Evolutionary conservation across 768 basidiomycete species (phyloP), one percentile per base, ranked within the genome.

Genomic region (Boletus rufocinnamomeus): DNA sequence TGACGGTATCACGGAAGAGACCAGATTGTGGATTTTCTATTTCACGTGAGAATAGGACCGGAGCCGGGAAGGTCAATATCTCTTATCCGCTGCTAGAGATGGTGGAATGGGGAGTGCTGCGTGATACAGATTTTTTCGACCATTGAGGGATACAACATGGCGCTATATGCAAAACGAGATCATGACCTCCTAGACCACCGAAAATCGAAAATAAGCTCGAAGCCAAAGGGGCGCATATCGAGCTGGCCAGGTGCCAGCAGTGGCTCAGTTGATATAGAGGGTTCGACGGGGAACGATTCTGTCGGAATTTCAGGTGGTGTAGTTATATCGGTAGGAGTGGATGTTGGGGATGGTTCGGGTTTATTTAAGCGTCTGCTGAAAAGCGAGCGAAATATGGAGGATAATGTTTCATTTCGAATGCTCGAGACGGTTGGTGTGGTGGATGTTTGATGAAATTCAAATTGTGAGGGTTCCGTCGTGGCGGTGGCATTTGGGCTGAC

Each of bases 141-240:
- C 63, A 37, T 23, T 54, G 57, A 61, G 21, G 59, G 49, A 63
- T 72, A 70, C 64, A 72, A 53, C 57, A 57, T 16, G 19, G 50
- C 62, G 54, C 46, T 54, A 37, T 59, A 62, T 48, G 56, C 38
- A 56, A 54, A 58, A 35, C 21, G 30, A 43, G 25, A 45, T 65
- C 61, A 72, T 19, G 64, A 48, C 37, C 32, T 59, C 50, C 46
- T 64, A 30, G 80, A 79, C 90, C 89, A 91, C 49, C 86, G 79
- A 69, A 93, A 84, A 69, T 94, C 92, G 44, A 94, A 57, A 40
- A 91, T 76, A 57, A 93, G 74, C 44, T 83, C 84, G 45, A 94
- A 75, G 10, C 91, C 91, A 72, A 87, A 85, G 13, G 81, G 80
- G 28, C 86, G 82, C 59, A 94, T 71, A 69, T 93, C 91, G 64